Evolutionary conservation across 1,139 yeast species (phyloP), one percentile per base, ranked within the genome.

Genomic region (Kodamaea suecica): DNA sequence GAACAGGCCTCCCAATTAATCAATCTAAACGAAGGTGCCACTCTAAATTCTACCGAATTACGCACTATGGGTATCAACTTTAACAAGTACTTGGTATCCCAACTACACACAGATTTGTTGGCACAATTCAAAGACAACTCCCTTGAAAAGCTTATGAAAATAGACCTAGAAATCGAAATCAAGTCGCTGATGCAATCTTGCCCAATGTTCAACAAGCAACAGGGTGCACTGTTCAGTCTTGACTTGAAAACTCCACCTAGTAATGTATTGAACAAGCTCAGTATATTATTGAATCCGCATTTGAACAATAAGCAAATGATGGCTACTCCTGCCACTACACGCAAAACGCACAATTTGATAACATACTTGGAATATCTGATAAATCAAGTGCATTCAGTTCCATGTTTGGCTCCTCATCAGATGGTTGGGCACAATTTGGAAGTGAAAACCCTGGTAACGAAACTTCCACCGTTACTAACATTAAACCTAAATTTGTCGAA

Each of bases 381-480:
- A 23, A 48, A 51, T 37, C 57, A 53, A 36, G 30, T 25, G 23
- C 41, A 44, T 19, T 29, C 42, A 7, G 34, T 50, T 2, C 50
- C 50, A 9, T 50, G 53, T 44, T 38, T 42, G 43, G 41, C 41
- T 35, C 41, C 47, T 30, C 46, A 41, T 23, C 37, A 34, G 27
- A 27, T 37, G 29, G 21, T 15, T n/a, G 51, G 52, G 2, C 90
- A 83, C 45, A 56, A 64, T 5, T 63, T 82, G 21, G 82, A 80
- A 40, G 67, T 74, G 6, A 64, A 67, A 20, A 70, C 73, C 33
- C 59, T 67, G 0, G 73, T 77, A 2, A 63, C 65, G 15, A 68
- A 67, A 31, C 61, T 86, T 11, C 94, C 96, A 0, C 78, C 82
- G 2, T 66, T 87, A 6, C 57, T 88, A 26, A 74, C 83, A 5